Percentiles rank a stretch among this genome's conserved stretches.
phyloP scores from a whole-genome alignment of 2,329 filamentous ascomycete species.

The Fusarium sp. region DNA sequence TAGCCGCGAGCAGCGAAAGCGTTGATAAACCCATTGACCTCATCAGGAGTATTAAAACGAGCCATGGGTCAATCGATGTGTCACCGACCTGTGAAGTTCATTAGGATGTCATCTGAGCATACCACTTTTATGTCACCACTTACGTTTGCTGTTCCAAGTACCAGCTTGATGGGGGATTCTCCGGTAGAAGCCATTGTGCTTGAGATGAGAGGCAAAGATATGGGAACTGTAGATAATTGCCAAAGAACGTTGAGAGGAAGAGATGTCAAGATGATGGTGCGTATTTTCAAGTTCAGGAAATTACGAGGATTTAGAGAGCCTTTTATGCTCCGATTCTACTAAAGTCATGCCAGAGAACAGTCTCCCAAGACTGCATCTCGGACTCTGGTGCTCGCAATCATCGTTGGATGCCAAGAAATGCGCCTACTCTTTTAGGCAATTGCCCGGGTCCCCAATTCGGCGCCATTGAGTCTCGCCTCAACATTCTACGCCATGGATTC shows the following conservation, averaged over 20 bases:
- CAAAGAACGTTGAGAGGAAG: background rate
- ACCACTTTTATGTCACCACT: background rate
- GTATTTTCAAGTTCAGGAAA: background rate
- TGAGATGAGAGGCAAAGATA: background rate
- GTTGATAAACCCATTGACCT: constrained; percentile 42
- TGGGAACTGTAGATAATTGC: background rate
- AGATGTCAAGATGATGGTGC: background rate
- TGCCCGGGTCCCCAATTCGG: background rate
- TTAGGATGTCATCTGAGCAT: background rate
- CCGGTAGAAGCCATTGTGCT: constrained; percentile 3
- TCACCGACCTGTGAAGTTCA: constrained; percentile 38
- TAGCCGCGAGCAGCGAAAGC: constrained; percentile 43
- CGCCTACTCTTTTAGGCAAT: constrained; percentile 23
- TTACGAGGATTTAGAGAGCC: background rate
- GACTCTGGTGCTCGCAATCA: background rate
- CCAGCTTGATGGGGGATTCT: constrained; percentile 25
- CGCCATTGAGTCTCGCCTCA: background rate
- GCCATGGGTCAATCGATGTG: constrained; percentile 32
- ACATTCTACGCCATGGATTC: background rate
- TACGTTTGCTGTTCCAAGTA: constrained; percentile 31
- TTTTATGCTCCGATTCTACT: background rate
- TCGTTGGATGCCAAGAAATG: constrained; percentile 13
- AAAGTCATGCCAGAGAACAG: background rate
- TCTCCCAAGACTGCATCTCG: background rate
- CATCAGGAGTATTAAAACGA: constrained; percentile 40